Evolutionary conservation across 2,329 filamentous ascomycete genomes (phyloP).

Genomic region (Emericellopsis atlantica): DNA sequence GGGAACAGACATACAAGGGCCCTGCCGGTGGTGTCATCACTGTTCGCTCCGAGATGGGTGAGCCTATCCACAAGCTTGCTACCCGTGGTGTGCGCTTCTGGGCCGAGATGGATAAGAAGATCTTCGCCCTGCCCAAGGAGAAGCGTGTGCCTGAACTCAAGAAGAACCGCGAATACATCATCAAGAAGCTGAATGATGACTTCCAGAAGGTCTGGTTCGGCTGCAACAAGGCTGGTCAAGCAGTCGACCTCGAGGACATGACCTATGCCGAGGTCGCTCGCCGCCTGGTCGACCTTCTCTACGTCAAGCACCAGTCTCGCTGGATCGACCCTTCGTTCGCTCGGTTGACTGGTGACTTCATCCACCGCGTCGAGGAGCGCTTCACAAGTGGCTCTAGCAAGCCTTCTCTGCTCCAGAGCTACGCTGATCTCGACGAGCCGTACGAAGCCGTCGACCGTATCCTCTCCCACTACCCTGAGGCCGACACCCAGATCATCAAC

Average conservation of each 20-base stretch:
- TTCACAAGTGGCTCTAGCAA: conserved; percentile 65
- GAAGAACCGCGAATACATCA: conserved; percentile 82
- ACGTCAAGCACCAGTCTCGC: conserved; percentile 76
- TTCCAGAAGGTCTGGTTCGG: conserved; percentile 98
- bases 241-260: conserved; percentile 89
- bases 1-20: conserved; percentile 90
- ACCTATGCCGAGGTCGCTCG: conserved; percentile 81
- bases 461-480: conserved; percentile 71
- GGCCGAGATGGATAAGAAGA: conserved; percentile 98
- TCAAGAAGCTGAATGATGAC: conserved; percentile 89
- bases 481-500: conserved; percentile 85
- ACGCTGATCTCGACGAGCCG: conserved; percentile 74
- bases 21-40: conserved; percentile 89
- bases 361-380: conserved; percentile 91
- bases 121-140: conserved; percentile 91
- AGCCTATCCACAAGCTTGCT: conserved; percentile 97
- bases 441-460: conserved; percentile 69
- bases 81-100: conserved; percentile 94
- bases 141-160: conserved; percentile 80
- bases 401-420: conserved; percentile 78
- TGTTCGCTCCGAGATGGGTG: conserved; percentile 96
- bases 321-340: conserved; percentile 85
- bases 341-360: conserved; percentile 84
- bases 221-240: conserved; percentile 64
- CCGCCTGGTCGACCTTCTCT: conserved; percentile 81